Base-by-base conservation (phyloP, 148 eudicot species). In the Pouteria glomerata region DNA sequence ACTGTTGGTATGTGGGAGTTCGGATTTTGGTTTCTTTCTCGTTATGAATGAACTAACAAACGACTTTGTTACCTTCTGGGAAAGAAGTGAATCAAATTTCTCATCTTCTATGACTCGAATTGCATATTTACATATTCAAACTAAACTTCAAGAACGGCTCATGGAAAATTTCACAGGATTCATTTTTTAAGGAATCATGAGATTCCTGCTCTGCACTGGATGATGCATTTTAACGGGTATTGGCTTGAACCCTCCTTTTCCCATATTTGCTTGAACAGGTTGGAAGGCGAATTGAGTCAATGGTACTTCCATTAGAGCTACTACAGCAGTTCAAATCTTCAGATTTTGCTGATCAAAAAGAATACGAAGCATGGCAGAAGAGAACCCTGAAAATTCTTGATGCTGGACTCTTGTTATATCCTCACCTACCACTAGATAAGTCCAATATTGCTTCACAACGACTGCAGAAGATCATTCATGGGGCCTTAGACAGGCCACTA, bases 251-350 rank as follows among this genome's bases (percentile, higher is more conserved):
- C n/a, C n/a, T n/a, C n/a, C n/a, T n/a, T n/a, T n/a, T n/a, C n/a
- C n/a, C n/a, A n/a, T n/a, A n/a, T n/a, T n/a, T n/a, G n/a, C n/a
- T n/a, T n/a, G n/a, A n/a, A n/a, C n/a, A 61, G 99, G 89, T 90
- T 57, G 97, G 99, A 59, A 88, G 87, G 82, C 86, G 85, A 78
- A 74, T 87, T 19, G 99, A 95, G 64, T 80, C 88, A 24, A 84
- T 88, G 86, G 88, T 95, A 71, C 88, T 95, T 37, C 99, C 99
- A 37, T 83, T 95, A 37, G 99, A 95, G 86, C 85, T 95, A 52
- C 73, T 95, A 75, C 99, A 92, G 71, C 97, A 95, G 78, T 83
- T 92, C 82, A 92, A 95, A 78, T 79, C 87, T 37, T 85, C 97
- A 63, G 99, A 95, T 79, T 95, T 95, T 69, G 75, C 85, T 60